Evolutionary conservation across 2,329 filamentous ascomycete genomes (phyloP), one percentile per base, ranked within the genome.

Genomic region (Trichophyton verrucosum): DNA sequence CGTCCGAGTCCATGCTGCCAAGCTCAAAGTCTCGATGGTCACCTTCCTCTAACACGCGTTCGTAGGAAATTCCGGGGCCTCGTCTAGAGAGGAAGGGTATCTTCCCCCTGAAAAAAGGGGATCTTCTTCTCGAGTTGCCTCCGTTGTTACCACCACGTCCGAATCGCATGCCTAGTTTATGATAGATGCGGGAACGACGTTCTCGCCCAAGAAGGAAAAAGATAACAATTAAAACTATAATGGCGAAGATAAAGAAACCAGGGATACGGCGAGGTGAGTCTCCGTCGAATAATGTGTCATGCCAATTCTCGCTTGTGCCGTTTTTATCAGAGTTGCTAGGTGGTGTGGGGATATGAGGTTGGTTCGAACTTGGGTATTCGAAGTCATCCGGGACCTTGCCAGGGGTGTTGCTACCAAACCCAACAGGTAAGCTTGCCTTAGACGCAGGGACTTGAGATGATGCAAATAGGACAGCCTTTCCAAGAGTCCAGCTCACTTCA

Each of bases 401-500:
- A 44, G 78, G 77, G n/a, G 81, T 77, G 69, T 99, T 99, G 74
- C 86, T 90, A 61, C 94, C 94, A 70, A 97, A 97, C 0, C 94
- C 94, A 8, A 99, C 94, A 0, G 91, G 89, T 1, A 91, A 76
- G 15, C 80, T 78, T 47, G 81, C 76, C 17, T 80, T 76, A 1
- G 79, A 75, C 0, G 89, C 82, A 1, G 88, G 86, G 5, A 99
- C 81, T 71, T 96, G 90, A 2, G 90, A 94, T 0, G 92, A 86
- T 3, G 94, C 94, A 68, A 97, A 97, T 3, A 99, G 82, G 5
- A 99, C 83, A 82, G 97, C 96, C 71, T 96, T 96, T 1, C 94
- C 94, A 3, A 99, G 77, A 0, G 94, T 97, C 94, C 94, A 99
- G 77, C 89, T 95, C 17, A 99, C 87, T 77, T 99, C 95, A 5